Percentiles rank a stretch among this genome's conserved stretches.
phyloP scores from a whole-genome alignment of 148 eudicot species.

The Polygonum aviculare region DNA sequence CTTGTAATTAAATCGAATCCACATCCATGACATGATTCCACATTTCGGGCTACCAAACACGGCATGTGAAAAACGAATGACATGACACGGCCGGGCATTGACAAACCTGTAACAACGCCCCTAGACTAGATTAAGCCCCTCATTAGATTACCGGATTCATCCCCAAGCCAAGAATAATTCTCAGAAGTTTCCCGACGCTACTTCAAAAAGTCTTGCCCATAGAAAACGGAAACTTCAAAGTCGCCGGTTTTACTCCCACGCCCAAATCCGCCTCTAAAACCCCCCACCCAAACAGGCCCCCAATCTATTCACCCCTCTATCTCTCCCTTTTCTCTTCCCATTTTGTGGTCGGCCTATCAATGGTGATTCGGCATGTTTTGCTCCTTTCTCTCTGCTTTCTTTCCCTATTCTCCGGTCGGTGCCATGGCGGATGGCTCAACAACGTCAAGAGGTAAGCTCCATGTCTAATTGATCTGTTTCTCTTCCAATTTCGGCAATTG shows the following conservation, averaged over 20 bases:
- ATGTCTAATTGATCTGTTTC: neutral
- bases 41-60: neutral
- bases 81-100: neutral
- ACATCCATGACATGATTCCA: neutral
- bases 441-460: conserved; percentile 7
- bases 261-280: neutral
- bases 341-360: neutral
- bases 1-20: no score
- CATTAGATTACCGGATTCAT: neutral
- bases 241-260: neutral
- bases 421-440: conserved; percentile 10
- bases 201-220: neutral
- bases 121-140: neutral
- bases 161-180: neutral
- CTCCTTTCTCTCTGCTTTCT: neutral
- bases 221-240: neutral
- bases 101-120: neutral
- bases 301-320: neutral
- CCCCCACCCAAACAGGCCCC: neutral
- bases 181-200: neutral
- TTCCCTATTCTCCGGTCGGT: neutral
- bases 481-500: neutral
- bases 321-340: neutral
- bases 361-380: neutral
- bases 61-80: neutral